phyloP scores from a whole-genome alignment of 2,329 filamentous ascomycete genomes.

The Ceratocystiopsis sp. region DNA sequence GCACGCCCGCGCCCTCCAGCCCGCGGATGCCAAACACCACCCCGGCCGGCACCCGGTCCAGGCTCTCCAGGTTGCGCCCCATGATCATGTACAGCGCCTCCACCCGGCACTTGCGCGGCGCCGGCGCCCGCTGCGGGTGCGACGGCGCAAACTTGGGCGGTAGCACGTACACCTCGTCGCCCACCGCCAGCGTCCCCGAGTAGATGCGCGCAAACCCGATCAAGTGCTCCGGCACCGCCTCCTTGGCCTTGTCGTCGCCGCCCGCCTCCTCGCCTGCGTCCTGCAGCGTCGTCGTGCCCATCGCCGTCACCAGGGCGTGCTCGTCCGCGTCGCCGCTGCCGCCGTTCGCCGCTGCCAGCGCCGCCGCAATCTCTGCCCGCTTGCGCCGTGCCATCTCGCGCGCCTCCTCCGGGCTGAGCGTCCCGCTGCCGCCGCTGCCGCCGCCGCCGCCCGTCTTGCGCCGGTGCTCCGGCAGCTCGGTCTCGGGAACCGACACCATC shows the following conservation, averaged over 20 bases:
- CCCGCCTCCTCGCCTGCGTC: constrained; percentile 13
- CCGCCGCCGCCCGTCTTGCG: constrained; percentile 21
- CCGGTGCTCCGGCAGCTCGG: constrained; percentile 78
- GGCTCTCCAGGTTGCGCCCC: constrained; percentile 72
- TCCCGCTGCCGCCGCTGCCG: constrained; percentile 25
- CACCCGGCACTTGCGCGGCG: constrained; percentile 68
- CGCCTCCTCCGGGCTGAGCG: constrained; percentile 77
- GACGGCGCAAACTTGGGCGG: constrained; percentile 86
- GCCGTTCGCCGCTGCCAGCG: constrained; percentile 27
- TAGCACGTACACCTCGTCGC: constrained; percentile 79
- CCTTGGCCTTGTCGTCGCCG: constrained; percentile 37
- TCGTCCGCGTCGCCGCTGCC: constrained; percentile 20
- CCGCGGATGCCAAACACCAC: constrained; percentile 92
- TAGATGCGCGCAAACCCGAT: constrained; percentile 92
- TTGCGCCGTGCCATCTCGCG: constrained; percentile 76
- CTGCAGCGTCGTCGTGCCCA: constrained; percentile 3
- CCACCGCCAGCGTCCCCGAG: constrained; percentile 76
- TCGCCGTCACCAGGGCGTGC: constrained; percentile 1
- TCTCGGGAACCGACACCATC: constrained; percentile 90
- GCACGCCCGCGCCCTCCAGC: constrained; percentile 66
- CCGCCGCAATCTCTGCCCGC: constrained; percentile 69
- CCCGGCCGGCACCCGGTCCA: constrained; percentile 75
- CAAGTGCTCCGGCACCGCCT: constrained; percentile 62
- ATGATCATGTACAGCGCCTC: constrained; percentile 88
- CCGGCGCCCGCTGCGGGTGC: constrained; percentile 51